Conservation (phyloP, 2,329 filamentous ascomycete genomes). For the Scedosporium boydii region DNA sequence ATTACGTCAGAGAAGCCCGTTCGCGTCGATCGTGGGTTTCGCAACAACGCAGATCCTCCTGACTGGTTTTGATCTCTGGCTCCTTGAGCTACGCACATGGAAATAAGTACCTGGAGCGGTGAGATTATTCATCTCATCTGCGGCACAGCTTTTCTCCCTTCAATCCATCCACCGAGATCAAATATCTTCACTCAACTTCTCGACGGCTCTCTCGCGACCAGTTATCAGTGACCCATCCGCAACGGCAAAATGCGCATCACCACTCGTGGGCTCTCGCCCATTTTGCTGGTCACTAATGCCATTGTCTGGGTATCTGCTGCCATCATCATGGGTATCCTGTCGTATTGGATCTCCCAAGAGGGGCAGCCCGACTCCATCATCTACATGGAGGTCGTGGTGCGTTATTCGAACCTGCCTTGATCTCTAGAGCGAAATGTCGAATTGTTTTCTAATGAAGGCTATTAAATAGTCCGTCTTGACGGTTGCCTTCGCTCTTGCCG, state of each 20-base stretch:
- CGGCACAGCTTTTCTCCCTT: too few relatives aligned
- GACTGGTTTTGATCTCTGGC: too few relatives aligned
- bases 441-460: too few relatives aligned
- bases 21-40: too few relatives aligned
- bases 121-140: too few relatives aligned
- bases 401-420: conserved; percentile 2
- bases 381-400: conserved; percentile 22
- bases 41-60: too few relatives aligned
- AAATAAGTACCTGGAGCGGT: too few relatives aligned
- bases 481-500: conserved; percentile 11
- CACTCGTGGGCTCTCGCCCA: conserved; percentile 12
- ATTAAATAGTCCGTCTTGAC: conserved; percentile 20
- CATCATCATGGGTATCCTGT: conserved; percentile 23
- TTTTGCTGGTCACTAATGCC: conserved; percentile 17
- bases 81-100: too few relatives aligned
- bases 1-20: too few relatives aligned
- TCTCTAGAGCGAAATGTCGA: too few relatives aligned
- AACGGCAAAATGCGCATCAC: background rate
- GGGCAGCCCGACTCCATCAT: conserved; percentile 16
- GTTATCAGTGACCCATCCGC: background rate
- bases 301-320: conserved; percentile 23
- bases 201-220: background rate
- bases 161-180: background rate
- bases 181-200: background rate
- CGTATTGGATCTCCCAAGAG: conserved; percentile 17